phyloP scores from a whole-genome alignment of 768 basidiomycete species.

The Lanmaoa rubissima region DNA sequence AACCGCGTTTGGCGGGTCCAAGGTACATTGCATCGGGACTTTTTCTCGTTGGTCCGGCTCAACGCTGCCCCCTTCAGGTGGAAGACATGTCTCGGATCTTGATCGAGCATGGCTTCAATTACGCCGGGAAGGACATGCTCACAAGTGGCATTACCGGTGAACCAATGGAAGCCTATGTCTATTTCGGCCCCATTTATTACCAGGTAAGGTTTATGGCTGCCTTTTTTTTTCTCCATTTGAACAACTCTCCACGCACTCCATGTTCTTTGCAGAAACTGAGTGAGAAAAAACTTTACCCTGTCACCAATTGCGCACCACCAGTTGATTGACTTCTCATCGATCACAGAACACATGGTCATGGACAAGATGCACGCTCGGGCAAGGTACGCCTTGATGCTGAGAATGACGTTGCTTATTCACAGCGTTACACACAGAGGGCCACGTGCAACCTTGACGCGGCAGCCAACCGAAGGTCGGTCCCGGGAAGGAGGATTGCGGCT shows the following conservation, averaged over 20 bases:
- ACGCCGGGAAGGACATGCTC: constrained; percentile 98
- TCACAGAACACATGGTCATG: constrained; percentile 94
- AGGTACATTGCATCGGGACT: constrained; percentile 45
- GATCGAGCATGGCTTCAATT: constrained; percentile 93
- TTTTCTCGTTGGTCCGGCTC: constrained; percentile 5
- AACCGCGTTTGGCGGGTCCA: constrained; percentile 96
- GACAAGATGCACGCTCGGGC: constrained; percentile 99
- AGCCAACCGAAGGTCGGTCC: constrained; percentile 97
- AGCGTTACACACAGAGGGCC: constrained; percentile 64
- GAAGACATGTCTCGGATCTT: constrained; percentile 98
- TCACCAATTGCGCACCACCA: neutral
- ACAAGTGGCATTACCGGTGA: constrained; percentile 98
- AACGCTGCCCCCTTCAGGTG: constrained; percentile 48
- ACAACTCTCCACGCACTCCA: neutral
- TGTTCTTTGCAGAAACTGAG: constrained; percentile 75
- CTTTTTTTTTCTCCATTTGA: constrained; percentile 1
- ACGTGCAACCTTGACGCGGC: constrained; percentile 92
- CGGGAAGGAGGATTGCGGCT: constrained; percentile 95
- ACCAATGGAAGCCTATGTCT: constrained; percentile 94
- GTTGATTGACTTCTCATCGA: constrained; percentile 15
- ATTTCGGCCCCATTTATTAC: constrained; percentile 98
- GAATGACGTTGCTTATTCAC: constrained; percentile 11
- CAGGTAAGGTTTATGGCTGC: constrained; percentile 52
- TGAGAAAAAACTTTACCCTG: constrained; percentile 39
- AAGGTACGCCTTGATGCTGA: constrained; percentile 49